Conservation (phyloP, 1,284 basidiomycete genomes). For the Naganishia sp. region DNA sequence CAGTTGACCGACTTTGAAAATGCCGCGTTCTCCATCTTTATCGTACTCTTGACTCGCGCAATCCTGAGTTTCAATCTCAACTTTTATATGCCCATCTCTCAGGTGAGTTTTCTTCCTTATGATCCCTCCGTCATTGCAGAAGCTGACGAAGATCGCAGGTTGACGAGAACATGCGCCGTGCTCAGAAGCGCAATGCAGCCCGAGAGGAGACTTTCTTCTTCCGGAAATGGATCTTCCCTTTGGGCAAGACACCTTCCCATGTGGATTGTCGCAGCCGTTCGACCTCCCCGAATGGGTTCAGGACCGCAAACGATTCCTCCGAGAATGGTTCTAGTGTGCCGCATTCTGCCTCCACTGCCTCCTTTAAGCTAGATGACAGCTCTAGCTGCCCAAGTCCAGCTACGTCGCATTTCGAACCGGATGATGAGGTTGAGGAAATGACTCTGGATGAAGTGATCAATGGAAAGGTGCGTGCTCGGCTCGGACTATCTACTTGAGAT, state of each 20-base stretch:
- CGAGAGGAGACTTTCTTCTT: constrained; percentile 80
- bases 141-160: constrained; percentile 61
- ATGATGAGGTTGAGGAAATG: constrained; percentile 85
- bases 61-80: constrained; percentile 90
- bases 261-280: constrained; percentile 41
- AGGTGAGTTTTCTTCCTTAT: constrained; percentile 59
- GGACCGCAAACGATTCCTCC: neutral
- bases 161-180: constrained; percentile 92
- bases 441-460: constrained; percentile 90
- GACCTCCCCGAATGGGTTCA: constrained; percentile 25
- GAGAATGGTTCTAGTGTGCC: constrained; percentile 20
- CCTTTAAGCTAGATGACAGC: constrained; percentile 28
- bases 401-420: constrained; percentile 9
- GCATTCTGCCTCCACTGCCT: constrained; percentile 19
- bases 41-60: constrained; percentile 89
- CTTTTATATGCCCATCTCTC: constrained; percentile 95
- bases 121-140: neutral
- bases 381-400: constrained; percentile 22
- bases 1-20: constrained; percentile 99
- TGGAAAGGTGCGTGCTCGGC: constrained; percentile 65
- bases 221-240: constrained; percentile 80
- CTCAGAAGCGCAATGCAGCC: constrained; percentile 81
- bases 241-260: constrained; percentile 44
- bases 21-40: constrained; percentile 91
- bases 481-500: neutral